Conservation (phyloP, 2,329 filamentous ascomycete genomes). For the Fusarium illudens region DNA sequence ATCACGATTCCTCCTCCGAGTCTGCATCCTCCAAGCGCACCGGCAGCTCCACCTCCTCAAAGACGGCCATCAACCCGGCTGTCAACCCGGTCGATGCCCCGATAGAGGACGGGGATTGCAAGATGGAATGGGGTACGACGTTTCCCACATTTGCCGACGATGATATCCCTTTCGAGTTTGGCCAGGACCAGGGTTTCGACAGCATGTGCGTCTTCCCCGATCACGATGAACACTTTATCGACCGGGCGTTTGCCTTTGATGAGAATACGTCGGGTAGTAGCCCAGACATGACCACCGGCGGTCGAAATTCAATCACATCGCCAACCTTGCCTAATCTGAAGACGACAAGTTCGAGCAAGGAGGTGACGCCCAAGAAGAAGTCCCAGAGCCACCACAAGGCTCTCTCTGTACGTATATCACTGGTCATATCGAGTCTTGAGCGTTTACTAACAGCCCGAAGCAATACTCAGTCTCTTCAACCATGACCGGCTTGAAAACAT, state of each 20-base stretch:
- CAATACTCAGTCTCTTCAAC: slow-evolving; percentile 61
- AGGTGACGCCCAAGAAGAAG: slow-evolving; percentile 39
- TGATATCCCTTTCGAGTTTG: slow-evolving; percentile 49
- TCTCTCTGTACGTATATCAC: slow-evolving; percentile 51
- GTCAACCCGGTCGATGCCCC: slow-evolving; percentile 53
- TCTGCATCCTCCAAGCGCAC: slow-evolving; percentile 60
- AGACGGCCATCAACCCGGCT: slow-evolving; percentile 51
- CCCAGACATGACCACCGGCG: slow-evolving; percentile 51
- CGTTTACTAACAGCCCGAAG: slow-evolving; percentile 47
- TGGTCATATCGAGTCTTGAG: not conserved
- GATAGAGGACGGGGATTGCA: slow-evolving; percentile 54
- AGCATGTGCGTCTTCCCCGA: slow-evolving; percentile 45
- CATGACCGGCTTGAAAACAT: slow-evolving; percentile 58
- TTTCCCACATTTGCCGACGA: slow-evolving; percentile 51
- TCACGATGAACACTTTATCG: slow-evolving; percentile 56
- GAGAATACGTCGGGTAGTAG: slow-evolving; percentile 67
- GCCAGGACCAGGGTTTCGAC: slow-evolving; percentile 40
- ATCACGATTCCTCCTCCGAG: slow-evolving; percentile 61
- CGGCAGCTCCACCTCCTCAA: slow-evolving; percentile 56
- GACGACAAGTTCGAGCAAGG: slow-evolving; percentile 44
- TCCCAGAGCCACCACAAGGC: slow-evolving; percentile 41
- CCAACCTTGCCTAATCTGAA: slow-evolving; percentile 54
- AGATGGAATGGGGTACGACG: slow-evolving; percentile 55
- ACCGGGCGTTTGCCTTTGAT: slow-evolving; percentile 64
- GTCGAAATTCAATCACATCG: slow-evolving; percentile 50